Conservation (phyloP, 2,329 filamentous ascomycete species). For the Paecilomyces sp. region DNA sequence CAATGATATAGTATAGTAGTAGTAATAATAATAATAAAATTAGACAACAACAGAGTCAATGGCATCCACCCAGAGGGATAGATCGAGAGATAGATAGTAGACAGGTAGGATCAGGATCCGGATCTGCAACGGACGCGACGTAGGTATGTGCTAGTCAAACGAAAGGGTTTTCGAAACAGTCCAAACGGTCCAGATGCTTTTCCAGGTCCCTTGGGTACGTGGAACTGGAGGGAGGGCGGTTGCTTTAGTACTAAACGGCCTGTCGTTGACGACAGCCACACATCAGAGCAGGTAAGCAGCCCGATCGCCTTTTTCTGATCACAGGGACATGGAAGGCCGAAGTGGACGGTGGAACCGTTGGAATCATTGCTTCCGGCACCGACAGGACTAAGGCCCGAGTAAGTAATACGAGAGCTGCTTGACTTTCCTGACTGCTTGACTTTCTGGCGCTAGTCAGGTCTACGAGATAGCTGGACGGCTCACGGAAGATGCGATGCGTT, state of each 20-base stretch:
- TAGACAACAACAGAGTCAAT: slow-evolving; percentile 5
- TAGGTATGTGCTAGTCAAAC: background rate
- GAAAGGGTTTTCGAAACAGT: background rate
- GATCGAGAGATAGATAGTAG: background rate
- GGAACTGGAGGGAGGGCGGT: background rate
- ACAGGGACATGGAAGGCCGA: background rate
- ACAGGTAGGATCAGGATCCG: background rate
- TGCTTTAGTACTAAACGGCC: background rate
- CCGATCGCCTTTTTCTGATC: background rate
- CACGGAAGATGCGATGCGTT: background rate
- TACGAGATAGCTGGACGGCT: background rate
- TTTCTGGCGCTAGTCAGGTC: background rate
- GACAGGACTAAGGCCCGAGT: background rate
- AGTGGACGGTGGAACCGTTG: background rate
- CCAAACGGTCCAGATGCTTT: background rate
- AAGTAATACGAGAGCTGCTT: background rate
- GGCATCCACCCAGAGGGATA: slow-evolving; percentile 5
- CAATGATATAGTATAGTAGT: slow-evolving; percentile 1
- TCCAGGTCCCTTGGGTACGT: background rate
- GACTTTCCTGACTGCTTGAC: background rate
- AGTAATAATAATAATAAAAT: background rate
- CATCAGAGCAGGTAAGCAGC: slow-evolving; percentile 1
- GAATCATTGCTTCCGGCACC: background rate
- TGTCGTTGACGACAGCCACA: background rate
- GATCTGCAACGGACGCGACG: background rate